Percentiles rank a stretch among this genome's conserved stretches.
Evolutionary conservation across 2,329 filamentous ascomycete species (phyloP).

Genomic region (Bipolaris bicolor): DNA sequence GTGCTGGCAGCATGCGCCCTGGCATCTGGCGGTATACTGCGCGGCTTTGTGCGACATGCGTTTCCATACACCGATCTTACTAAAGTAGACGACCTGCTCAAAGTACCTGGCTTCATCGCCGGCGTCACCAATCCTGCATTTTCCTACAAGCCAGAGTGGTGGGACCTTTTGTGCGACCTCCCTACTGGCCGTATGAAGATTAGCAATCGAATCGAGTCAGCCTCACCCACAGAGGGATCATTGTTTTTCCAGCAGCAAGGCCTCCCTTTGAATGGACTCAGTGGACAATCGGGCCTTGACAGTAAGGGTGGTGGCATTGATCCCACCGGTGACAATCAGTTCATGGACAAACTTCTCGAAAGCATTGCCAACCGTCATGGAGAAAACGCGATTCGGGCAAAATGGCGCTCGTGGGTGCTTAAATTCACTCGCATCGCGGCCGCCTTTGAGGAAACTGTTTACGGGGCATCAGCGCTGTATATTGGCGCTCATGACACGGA

Average conservation of each 20-base stretch:
- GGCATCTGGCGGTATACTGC: conserved; percentile 86
- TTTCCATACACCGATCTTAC: conserved; percentile 98
- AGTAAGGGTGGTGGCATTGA: conserved; percentile 58
- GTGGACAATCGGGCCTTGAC: conserved; percentile 31
- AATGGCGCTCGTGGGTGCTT: conserved; percentile 93
- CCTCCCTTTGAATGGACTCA: conserved; percentile 36
- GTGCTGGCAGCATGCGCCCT: conserved; percentile 95
- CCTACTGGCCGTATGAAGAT: conserved; percentile 94
- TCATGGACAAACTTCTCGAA: conserved; percentile 84
- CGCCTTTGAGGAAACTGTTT: conserved; percentile 94
- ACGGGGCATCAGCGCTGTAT: conserved; percentile 87
- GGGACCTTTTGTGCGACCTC: conserved; percentile 94
- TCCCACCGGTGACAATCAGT: conserved; percentile 82
- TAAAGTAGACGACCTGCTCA: conserved; percentile 94
- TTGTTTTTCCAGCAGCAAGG: conserved; percentile 81
- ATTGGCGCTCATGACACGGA: conserved; percentile 75
- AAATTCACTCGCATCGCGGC: conserved; percentile 93
- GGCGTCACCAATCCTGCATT: conserved; percentile 98
- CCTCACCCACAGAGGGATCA: conserved; percentile 82
- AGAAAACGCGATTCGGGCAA: conserved; percentile 83
- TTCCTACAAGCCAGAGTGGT: conserved; percentile 94
- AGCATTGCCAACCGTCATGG: conserved; percentile 87
- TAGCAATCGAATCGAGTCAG: conserved; percentile 81
- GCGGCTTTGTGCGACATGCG: conserved; percentile 93
- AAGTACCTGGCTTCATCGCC: conserved; percentile 96